These are phyloP conservation scores for Ogataea corticis DNA, from an alignment of 805 yeast species.

Conservation along the genomic window DNA sequence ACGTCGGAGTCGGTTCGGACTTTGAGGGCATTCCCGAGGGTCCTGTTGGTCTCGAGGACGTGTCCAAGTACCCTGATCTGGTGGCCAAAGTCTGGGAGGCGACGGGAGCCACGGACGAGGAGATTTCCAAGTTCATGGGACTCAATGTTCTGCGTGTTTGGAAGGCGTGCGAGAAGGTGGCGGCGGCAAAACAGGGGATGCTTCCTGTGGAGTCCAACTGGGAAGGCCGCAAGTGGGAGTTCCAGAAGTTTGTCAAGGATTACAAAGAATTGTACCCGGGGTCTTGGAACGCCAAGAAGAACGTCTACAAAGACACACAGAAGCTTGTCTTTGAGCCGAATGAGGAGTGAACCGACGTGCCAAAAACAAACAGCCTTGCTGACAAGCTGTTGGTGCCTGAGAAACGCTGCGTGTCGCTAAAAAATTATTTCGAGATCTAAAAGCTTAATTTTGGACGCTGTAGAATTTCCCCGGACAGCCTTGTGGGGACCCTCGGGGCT, in stretches of 20 bases:
- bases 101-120: conserved; percentile 43
- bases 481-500: too few species aligned
- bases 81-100: conserved; percentile 37
- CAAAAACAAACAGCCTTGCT: too few species aligned
- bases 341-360: too few species aligned
- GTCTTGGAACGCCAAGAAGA: conserved; percentile 17
- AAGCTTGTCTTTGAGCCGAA: conserved; percentile 15
- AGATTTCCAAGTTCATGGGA: conserved; percentile 45
- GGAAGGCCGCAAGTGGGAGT: conserved; percentile 42
- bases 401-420: too few species aligned
- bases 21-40: conserved; percentile 53
- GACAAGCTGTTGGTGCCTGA: too few species aligned
- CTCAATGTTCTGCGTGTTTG: conserved; percentile 47
- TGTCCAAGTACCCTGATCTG: conserved; percentile 54
- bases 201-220: conserved; percentile 39
- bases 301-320: conserved; percentile 24
- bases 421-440: too few species aligned
- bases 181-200: conserved; percentile 31
- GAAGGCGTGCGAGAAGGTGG: conserved; percentile 40
- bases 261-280: conserved; percentile 42
- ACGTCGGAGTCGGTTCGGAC: conserved; percentile 53
- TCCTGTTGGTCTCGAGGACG: conserved; percentile 52
- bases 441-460: too few species aligned
- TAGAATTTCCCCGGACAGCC: too few species aligned
- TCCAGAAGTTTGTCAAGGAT: conserved; percentile 32